phyloP scores from a whole-genome alignment of 2,329 filamentous ascomycete genomes.

The Blumeria hordei region DNA sequence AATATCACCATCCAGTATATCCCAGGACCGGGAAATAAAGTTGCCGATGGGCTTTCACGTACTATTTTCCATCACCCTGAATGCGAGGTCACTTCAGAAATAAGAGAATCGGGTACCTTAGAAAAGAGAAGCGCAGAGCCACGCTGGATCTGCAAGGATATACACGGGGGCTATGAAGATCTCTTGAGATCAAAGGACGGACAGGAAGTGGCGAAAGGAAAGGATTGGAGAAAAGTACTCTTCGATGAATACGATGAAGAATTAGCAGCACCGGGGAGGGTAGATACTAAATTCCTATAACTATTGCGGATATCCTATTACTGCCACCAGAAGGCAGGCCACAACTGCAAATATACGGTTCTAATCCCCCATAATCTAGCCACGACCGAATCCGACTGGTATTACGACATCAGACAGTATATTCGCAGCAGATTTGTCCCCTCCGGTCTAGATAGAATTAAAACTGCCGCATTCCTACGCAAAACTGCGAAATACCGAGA shows the following conservation, averaged over 20 bases:
- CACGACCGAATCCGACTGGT: background rate
- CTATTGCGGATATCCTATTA: background rate
- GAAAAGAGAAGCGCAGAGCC: background rate
- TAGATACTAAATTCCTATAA: background rate
- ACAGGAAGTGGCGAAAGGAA: background rate
- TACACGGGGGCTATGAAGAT: background rate
- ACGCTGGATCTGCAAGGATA: background rate
- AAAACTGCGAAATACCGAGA: too few species aligned
- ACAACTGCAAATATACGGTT: background rate
- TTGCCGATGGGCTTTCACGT: background rate
- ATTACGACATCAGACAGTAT: too few species aligned
- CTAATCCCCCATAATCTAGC: background rate
- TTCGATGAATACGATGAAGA: background rate
- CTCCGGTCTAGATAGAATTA: too few species aligned
- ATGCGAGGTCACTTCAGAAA: background rate
- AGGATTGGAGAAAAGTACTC: background rate
- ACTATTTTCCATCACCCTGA: conserved; percentile 1
- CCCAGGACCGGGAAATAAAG: background rate
- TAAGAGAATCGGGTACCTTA: background rate
- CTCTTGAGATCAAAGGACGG: background rate
- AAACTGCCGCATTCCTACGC: too few species aligned
- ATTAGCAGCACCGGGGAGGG: background rate
- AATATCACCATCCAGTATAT: background rate
- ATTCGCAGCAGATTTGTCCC: too few species aligned
- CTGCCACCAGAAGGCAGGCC: background rate